Percentiles rank a stretch among this genome's conserved stretches.
phyloP scores from a whole-genome alignment of 768 basidiomycete species.

The Kwoniella sp. region DNA sequence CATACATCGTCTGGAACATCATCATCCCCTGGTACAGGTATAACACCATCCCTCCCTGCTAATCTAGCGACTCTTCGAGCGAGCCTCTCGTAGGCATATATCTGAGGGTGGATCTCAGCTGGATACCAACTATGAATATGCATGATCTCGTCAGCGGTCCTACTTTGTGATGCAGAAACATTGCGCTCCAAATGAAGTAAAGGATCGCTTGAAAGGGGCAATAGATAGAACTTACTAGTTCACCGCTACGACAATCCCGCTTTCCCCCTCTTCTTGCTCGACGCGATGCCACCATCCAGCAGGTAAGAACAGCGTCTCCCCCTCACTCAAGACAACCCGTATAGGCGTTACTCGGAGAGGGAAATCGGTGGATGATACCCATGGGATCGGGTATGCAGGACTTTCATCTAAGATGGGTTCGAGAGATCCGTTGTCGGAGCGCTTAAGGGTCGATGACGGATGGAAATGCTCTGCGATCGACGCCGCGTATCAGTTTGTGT shows the following conservation, averaged over 20 bases:
- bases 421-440: conserved; percentile 16
- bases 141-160: no score
- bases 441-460: conserved; percentile 29
- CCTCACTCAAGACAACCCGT: conserved; percentile 66
- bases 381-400: conserved; percentile 62
- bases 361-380: conserved; percentile 64
- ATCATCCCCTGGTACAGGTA: conserved; percentile 29
- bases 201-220: no score
- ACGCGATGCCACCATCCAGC: conserved; percentile 94
- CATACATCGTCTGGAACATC: conserved; percentile 13
- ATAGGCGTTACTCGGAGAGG: conserved; percentile 65
- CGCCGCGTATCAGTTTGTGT: no score
- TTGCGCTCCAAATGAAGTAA: no score
- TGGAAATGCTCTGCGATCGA: conserved; percentile 34
- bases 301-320: conserved; percentile 86
- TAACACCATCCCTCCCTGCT: conserved; percentile 36
- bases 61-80: conserved; percentile 33
- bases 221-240: conserved; percentile 50
- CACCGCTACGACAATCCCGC: conserved; percentile 50
- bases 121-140: conserved; percentile 41
- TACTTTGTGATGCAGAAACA: no score
- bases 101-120: conserved; percentile 34
- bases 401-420: conserved; percentile 16
- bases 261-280: conserved; percentile 60
- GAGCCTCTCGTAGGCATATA: conserved; percentile 36